Percentiles rank a stretch among this genome's conserved stretches.
Conservation (phyloP, 306 rosid genomes). For the Erythrophleum fordii region DNA sequence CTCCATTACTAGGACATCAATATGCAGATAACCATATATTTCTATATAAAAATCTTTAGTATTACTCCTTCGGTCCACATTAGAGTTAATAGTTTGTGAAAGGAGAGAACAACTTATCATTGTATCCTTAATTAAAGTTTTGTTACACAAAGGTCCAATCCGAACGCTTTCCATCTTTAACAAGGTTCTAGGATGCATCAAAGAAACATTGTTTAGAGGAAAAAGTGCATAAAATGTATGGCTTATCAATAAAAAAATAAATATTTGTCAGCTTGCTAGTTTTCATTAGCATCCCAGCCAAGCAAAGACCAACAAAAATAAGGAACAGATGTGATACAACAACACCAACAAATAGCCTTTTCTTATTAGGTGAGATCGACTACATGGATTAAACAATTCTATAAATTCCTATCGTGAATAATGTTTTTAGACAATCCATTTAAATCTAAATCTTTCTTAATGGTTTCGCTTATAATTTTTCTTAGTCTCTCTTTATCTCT, state of each 20-base stretch:
- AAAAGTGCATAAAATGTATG: background rate
- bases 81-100: background rate
- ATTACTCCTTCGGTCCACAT: background rate
- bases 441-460: no score
- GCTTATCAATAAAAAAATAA: background rate
- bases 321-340: no score
- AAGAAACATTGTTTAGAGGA: background rate
- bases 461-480: no score
- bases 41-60: background rate
- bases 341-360: no score
- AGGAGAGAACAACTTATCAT: background rate
- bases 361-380: no score
- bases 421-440: no score
- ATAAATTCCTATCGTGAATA: no score
- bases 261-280: background rate
- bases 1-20: no score
- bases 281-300: slow-evolving; percentile 5
- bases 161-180: background rate
- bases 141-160: background rate
- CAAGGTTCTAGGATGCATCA: background rate
- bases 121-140: background rate
- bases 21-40: background rate
- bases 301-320: slow-evolving; percentile 3
- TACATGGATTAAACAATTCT: no score
- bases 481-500: no score